Base-by-base conservation (phyloP, 768 basidiomycete genomes). In the Phallus indusiatus region DNA sequence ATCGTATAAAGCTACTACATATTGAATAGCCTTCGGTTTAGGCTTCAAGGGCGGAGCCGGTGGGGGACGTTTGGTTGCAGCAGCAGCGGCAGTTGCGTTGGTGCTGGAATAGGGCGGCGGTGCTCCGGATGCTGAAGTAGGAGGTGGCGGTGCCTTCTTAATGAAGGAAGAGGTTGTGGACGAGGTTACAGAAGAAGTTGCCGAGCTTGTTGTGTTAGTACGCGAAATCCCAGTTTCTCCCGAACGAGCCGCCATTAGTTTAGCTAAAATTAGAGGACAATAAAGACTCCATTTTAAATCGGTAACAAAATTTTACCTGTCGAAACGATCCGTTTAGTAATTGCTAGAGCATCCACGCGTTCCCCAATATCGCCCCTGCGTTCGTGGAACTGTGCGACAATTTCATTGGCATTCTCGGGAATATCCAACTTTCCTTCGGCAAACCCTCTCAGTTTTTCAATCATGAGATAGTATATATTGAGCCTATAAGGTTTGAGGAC, bases 1-100 rank as follows among this genome's bases (percentile, higher is more conserved):
- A 71, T 99, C 96, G 68, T 96, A 99, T 67, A 98, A 68, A 33
- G 96, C 96, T 10, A 90, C 86, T 22, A 94, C 93, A 67, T 92
- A 93, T 70, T 85, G 81, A 2, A 78, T 73, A 33, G 77, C 75
- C 70, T 88, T 90, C 5, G 90, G 90, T 69, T 93, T 94, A 1
- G 90, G 83, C 73, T 93, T 94, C 65, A 94, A 68, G 1, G 93
- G 87, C 8, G 95, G 95, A 0, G 95, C 95, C 0, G 95, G 95
- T 0, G 94, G 94, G 0, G 94, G 90, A 0, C 87, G 83, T 66
- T 86, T 81, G 72, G 88, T 91, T 42, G 80, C 75, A 5, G 73
- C 74, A 1, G 78, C 77, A 36, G 76, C 73, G 7, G 73, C 68
- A 18, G 72, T 70, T 36, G 74, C 56, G 28, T 66, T 63, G 7